A percentile compares a stretch with the other conserved stretches of the same genome.
Evolutionary conservation across 1,284 basidiomycete genomes (phyloP).

Genomic region (Salmacisia buchloeana): DNA sequence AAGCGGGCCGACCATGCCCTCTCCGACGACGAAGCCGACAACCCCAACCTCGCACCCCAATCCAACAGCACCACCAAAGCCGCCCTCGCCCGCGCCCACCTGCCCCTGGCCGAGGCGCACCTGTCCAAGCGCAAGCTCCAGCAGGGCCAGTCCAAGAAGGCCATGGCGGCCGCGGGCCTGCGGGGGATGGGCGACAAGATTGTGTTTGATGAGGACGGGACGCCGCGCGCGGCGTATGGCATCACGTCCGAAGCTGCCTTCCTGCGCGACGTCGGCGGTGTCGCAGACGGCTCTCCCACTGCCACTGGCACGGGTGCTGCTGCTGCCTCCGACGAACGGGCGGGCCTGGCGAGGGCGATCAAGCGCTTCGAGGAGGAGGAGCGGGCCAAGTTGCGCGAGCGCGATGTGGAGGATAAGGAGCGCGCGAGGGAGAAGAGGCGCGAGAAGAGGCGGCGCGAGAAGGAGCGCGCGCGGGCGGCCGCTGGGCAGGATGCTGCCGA

Average conservation of each 20-base stretch:
- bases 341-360: slow-evolving; percentile 66
- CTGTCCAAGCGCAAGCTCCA: slow-evolving; percentile 64
- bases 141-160: slow-evolving; percentile 72
- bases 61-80: not conserved
- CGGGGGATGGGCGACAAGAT: slow-evolving; percentile 68
- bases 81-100: not conserved
- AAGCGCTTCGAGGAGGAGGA: slow-evolving; percentile 69
- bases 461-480: slow-evolving; percentile 69
- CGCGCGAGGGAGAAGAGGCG: slow-evolving; percentile 40
- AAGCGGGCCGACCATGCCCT: slow-evolving; percentile 83
- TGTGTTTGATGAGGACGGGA: slow-evolving; percentile 67
- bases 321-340: too few species aligned
- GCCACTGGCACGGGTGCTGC: slow-evolving; percentile 59
- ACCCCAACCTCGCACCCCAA: slow-evolving; percentile 13
- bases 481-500: slow-evolving; percentile 51
- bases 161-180: slow-evolving; percentile 72
- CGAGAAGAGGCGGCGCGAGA: slow-evolving; percentile 65
- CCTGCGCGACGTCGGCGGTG: slow-evolving; percentile 51
- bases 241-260: slow-evolving; percentile 66
- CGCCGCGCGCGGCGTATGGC: slow-evolving; percentile 61
- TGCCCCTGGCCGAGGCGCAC: slow-evolving; percentile 33
- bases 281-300: too few species aligned
- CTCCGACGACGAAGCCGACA: slow-evolving; percentile 29
- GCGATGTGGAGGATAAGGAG: slow-evolving; percentile 52
- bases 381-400: slow-evolving; percentile 78